Base-by-base conservation (phyloP, 345 rosid genomes). In the Euclidium syriacum region DNA sequence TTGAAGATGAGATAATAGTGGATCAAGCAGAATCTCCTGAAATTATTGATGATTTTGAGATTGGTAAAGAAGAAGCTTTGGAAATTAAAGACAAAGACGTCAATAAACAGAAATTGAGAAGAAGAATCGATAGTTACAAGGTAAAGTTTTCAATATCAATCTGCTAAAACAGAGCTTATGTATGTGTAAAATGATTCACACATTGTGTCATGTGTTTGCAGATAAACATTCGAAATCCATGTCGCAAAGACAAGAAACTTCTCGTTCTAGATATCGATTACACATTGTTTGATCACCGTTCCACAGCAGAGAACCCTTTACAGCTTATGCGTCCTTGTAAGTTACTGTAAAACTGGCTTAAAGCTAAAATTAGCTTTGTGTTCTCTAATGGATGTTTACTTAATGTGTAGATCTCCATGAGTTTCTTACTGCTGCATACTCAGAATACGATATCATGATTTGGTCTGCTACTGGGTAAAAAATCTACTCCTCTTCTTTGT, bases 381-480 rank as follows among this genome's bases (percentile, higher is more conserved):
- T 50, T 25, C 4, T 5, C 54, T 67, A 17, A 70, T 29, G 20
- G 7, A 33, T 55, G 65, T 40, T 36, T 68, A 18, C 58, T 19
- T 38, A 67, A 10, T 74, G 81, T 74, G 81, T 82, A 94, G 99
- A 82, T 85, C 90, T 94, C 70, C 97, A 89, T 57, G 97, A 94
- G 78, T 94, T 94, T 84, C 91, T 94, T 64, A 80, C 97, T 26
- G 91, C 97, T 48, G 90, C 79, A 5, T 87, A 94, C 73, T 82
- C 88, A 10, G 95, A 85, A 61, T 94, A 94, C 40, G 99, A 89
- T 79, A 87, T 94, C 62, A 89, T 89, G 77, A 94, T 89, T 64
- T 94, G 99, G 97, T 89, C 99, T 42, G 96, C 99, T 52, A 94
- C 97, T 65, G 85, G 96, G 99, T n/a, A n/a, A n/a, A n/a, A n/a